phyloP scores from a whole-genome alignment of 768 basidiomycete species.

The Lyophyllum shimeji region DNA sequence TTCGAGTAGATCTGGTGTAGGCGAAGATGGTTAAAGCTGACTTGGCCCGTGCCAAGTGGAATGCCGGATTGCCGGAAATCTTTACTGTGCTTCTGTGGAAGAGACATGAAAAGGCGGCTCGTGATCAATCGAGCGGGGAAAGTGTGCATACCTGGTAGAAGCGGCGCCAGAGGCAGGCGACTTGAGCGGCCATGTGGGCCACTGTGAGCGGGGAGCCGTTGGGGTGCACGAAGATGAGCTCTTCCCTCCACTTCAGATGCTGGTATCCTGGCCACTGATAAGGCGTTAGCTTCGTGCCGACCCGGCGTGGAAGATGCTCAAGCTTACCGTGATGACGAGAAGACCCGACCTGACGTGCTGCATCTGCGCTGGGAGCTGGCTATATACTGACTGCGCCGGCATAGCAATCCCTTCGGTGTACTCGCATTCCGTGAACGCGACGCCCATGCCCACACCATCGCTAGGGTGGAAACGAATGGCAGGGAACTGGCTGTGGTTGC shows the following conservation, averaged over 20 bases:
- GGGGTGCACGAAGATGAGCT: conserved; percentile 6
- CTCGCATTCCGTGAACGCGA: conserved; percentile 16
- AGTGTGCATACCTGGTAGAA: conserved; percentile 11
- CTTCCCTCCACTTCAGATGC: conserved; percentile 12
- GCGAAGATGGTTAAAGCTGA: conserved; percentile 15
- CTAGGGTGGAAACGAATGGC: conserved; percentile 8
- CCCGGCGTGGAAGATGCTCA: too few relatives aligned
- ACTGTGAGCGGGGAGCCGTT: conserved; percentile 7
- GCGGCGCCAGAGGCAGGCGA: conserved; percentile 13
- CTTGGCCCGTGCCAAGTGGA: conserved; percentile 6
- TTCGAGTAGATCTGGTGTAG: conserved; percentile 10
- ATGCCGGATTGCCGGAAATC: conserved; percentile 7
- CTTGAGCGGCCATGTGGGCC: conserved; percentile 12
- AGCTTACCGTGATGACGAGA: conserved; percentile 7
- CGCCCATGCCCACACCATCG: conserved; percentile 12
- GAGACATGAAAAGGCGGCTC: neutral
- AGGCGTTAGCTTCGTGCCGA: too few relatives aligned
- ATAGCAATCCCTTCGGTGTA: conserved; percentile 9
- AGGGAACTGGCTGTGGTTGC: conserved; percentile 9
- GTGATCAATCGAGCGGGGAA: neutral
- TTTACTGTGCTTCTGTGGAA: conserved; percentile 3
- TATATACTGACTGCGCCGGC: conserved; percentile 2
- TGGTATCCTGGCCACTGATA: conserved; percentile 17
- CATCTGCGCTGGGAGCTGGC: conserved; percentile 4
- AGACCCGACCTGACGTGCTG: conserved; percentile 2